Base-by-base conservation (phyloP, 164 flowering plant species). In the Paratinospora sagittata region DNA sequence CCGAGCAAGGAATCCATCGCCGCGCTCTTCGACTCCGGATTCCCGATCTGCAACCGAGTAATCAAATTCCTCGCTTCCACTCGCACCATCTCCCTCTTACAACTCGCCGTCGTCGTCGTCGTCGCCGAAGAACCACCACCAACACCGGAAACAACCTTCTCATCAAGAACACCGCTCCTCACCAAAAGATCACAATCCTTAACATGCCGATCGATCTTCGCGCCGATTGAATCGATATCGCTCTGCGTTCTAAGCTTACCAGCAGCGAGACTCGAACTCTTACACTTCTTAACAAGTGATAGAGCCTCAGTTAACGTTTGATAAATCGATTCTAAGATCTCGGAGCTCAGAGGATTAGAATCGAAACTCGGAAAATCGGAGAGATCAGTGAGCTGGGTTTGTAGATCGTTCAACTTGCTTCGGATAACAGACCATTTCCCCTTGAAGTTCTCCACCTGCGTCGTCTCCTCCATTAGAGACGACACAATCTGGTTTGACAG, bases 41-140 rank as follows among this genome's bases (percentile, higher is more conserved):
- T 67, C 57, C 97, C 97, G 64, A 95, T 91, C 82, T 95, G 98
- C 65, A 95, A 72, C 76, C 92, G 80, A 27, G 96, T 89, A 8
- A 92, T 80, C 80, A 95, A 69, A 33, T 79, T 86, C 81, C 92
- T 82, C 14, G 85, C 76, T 26, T 84, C 87, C 8, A 70, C 81
- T 21, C 90, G 70, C 1, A 83, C 81, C 0, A 75, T 73, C 65
- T 87, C 93, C 14, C 87, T 78, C 74, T 78, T 80, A 7, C 88
- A 82, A 26, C 43, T 30, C 36, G 30, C 27, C 34, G 34, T 30
- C 4, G n/a, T n/a, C n/a, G n/a, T n/a, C n/a, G n/a, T n/a, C n/a
- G 34, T 30, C 8, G n/a, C 19, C 0, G 58, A 8, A n/a, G 62
- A 36, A 10, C 67, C 63, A 47, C 43, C 57, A 4, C 34, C 34